Base-by-base conservation (phyloP, 2,329 filamentous ascomycete genomes). In the Ceratocystis lukuohia region DNA sequence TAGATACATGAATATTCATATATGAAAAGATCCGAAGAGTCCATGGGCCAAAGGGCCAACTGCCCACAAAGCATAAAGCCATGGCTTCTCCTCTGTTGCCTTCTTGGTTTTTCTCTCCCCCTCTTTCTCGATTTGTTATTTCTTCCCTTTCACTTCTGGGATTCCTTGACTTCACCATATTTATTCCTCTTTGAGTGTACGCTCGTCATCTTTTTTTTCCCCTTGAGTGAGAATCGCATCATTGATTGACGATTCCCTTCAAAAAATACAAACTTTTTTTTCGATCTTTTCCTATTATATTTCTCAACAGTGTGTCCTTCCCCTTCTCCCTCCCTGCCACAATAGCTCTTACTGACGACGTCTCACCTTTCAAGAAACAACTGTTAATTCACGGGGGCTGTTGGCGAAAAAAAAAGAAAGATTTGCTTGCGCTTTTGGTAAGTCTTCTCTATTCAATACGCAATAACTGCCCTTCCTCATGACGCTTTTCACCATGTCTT, bases 1-100 rank as follows among this genome's bases (percentile, higher is more conserved):
- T 62, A 45, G 33, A 62, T 45, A 62, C 41, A 62, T 62, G 59
- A 44, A 62, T 45, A 62, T 62, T 41, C 59, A 44, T 62, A 10
- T 45, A 62, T 62, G 41, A 62, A 44, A 44, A 22, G 59, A 44
- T 10, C 33, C 56, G 17, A 59, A 30, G 20, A 57, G 30, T 7
- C 63, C 37, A 45, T 8, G 48, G 62, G 33, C 33, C 17, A 53
- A 45, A 25, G 15, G 22, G 48, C 63, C 17, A 65, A 28, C 48
- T 57, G 37, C 63, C n/a, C 45, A 59, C 20, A 33, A 56, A 56
- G 30, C 46, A 65, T 44, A 65, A 65, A 44, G 62, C 30, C 45
- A 57, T 20, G 62, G 48, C 62, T 64, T 50, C 46, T 56, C 62
- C 45, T 59, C 50, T 25, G 28, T 44, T 25, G 44, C n/a, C 28